These are phyloP conservation scores for Canavalia ensiformis DNA, from an alignment of 306 rosid genomes.

Conservation along the genomic window DNA sequence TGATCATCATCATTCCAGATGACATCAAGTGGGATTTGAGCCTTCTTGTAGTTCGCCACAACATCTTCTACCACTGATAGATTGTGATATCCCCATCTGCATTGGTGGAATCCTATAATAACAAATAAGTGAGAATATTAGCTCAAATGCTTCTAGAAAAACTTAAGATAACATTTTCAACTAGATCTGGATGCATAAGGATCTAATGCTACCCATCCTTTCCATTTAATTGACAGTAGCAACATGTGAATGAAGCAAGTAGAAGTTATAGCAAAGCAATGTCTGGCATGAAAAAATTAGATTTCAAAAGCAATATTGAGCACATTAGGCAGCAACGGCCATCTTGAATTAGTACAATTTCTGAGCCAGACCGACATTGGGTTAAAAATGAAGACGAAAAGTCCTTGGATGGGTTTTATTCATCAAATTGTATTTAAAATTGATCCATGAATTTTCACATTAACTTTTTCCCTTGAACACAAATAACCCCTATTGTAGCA, in stretches of 20 bases:
- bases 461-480: background rate
- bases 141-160: background rate
- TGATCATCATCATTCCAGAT: conserved; percentile 98
- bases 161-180: background rate
- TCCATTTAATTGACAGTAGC: background rate
- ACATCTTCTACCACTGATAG: conserved; percentile 95
- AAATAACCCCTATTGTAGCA: background rate
- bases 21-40: conserved; percentile 93
- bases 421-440: background rate
- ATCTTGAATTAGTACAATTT: background rate
- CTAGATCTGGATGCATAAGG: conserved; percentile 19
- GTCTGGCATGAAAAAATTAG: background rate
- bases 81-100: conserved; percentile 99
- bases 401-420: background rate
- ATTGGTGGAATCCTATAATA: conserved; percentile 89
- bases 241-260: conserved; percentile 1
- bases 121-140: conserved; percentile 42
- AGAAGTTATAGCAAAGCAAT: background rate
- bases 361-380: background rate
- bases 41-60: conserved; percentile 84
- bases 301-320: background rate
- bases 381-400: conserved; percentile 19
- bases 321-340: background rate
- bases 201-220: background rate
- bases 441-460: background rate